Base-by-base conservation (phyloP, 1,139 yeast genomes). In the Trichomonascaceae sp. region DNA sequence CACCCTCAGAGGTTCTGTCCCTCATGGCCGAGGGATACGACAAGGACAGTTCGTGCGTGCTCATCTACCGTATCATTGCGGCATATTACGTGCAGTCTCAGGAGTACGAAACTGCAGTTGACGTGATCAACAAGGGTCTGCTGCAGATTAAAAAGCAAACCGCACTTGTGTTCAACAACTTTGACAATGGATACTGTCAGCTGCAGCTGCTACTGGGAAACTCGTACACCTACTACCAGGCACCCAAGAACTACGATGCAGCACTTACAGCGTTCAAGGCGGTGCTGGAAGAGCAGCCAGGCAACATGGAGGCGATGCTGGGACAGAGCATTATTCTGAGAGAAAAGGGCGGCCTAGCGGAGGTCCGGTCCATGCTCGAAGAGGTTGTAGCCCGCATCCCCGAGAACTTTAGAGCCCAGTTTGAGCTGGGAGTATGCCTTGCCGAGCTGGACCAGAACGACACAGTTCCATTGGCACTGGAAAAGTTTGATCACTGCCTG, bases 281-380 rank as follows among this genome's bases (percentile, higher is more conserved):
- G 22, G 71, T 85, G 5, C 61, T 82, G 20, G 47, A 47, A 2
- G 59, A 59, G 3, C 71, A 70, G 34, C 73, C 76, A 0, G 47
- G 56, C 1, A 72, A 75, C 45, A 58, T 67, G 3, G 66, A 66
- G 32, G 93, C 95, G 0, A 65, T 70, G 41, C 67, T 87, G 25
- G 97, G 97, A 9, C 80, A 79, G 51, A 93, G 93, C 1, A 60
- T 81, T 42, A 79, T 89, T 41, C 62, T 71, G 28, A 69, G 79
- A 35, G 92, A 82, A 48, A 69, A 74, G 43, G 71, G 73, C 4
- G 65, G 76, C 13, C 64, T 71, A 39, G 46, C 50, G 1, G 64
- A 63, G 9, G 93, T 96, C 0, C 59, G 60, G 30, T 42, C 43
- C 1, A 48, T 80, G 5, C 61, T 89, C 11, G 52, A 57, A 22